Evolutionary conservation across 257 asterid species (phyloP).

Genomic region (Buddleja alternifolia): DNA sequence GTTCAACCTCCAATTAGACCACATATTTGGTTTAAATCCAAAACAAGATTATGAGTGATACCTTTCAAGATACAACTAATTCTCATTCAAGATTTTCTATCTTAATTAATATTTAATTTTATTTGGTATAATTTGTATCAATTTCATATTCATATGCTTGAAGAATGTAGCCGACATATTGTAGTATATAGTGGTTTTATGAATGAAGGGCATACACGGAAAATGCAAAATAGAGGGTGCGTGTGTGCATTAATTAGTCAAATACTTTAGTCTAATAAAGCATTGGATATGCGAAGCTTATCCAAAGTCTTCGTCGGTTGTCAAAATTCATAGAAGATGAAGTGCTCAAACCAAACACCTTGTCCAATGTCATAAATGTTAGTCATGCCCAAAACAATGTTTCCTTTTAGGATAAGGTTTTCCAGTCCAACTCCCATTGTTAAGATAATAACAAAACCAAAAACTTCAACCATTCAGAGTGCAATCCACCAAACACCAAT

Average conservation of each 20-base stretch:
- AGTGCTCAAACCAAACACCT: constrained; percentile 22
- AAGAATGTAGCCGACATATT: background rate
- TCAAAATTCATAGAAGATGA: background rate
- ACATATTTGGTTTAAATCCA: no score
- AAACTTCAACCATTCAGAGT: no score
- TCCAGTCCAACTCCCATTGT: background rate
- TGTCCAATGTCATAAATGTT: constrained; percentile 23
- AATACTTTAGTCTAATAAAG: background rate
- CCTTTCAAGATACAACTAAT: no score
- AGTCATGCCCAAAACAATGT: constrained; percentile 9
- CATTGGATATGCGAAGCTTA: constrained; percentile 6
- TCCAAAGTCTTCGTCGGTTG: constrained; percentile 13
- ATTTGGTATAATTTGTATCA: no score
- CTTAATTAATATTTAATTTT: no score
- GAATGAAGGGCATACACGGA: background rate
- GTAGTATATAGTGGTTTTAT: background rate
- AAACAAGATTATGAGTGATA: no score
- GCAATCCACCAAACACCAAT: no score
- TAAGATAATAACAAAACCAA: background rate
- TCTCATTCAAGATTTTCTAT: no score
- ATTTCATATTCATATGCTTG: no score
- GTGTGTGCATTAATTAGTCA: background rate
- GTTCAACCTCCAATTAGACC: no score
- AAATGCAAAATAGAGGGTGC: background rate
- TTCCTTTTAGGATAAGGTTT: constrained; percentile 27